A percentile compares a stretch with the other conserved stretches of the same genome.
Evolutionary conservation across 2,329 filamentous ascomycete genomes (phyloP).

Genomic region (Stagonosporopsis vannaccii): DNA sequence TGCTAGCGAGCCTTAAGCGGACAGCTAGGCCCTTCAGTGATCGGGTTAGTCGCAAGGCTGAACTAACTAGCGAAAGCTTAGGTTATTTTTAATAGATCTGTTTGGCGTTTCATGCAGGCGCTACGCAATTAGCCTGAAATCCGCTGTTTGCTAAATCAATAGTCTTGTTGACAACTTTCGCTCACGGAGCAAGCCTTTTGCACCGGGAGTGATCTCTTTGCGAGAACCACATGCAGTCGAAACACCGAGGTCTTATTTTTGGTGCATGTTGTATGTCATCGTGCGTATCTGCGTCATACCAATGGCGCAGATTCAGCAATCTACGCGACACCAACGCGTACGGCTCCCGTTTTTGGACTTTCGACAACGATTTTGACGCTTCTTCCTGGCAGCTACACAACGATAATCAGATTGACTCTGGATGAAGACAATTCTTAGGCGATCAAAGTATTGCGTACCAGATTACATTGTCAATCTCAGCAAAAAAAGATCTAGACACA

Average conservation of each 20-base stretch:
- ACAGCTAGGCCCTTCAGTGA: not conserved
- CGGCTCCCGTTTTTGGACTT: not conserved
- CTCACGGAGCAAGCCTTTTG: constrained; percentile 5
- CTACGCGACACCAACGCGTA: not conserved
- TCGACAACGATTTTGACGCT: not conserved
- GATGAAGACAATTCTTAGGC: not conserved
- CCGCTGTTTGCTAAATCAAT: constrained; percentile 25
- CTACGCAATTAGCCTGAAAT: constrained; percentile 13
- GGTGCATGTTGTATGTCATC: not conserved
- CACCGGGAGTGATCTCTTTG: not conserved
- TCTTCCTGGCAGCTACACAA: not conserved
- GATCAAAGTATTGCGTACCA: not conserved
- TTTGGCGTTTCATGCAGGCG: constrained; percentile 13
- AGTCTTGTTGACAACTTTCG: constrained; percentile 10
- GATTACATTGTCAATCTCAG: not conserved
- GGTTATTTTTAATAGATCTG: constrained; percentile 20
- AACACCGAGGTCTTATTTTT: constrained; percentile 12
- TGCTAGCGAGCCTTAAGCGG: constrained; percentile 8
- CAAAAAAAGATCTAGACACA: constrained; percentile 2
- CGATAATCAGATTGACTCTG: not conserved
- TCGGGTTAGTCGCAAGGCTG: constrained; percentile 14
- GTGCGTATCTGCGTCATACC: constrained; percentile 7
- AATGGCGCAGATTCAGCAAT: not conserved
- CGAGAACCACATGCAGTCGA: not conserved
- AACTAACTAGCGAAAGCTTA: constrained; percentile 20